A percentile compares a stretch with the other conserved stretches of the same genome.
These are phyloP conservation scores for Aspergillus sp. DNA, from an alignment of 2,329 filamentous ascomycete genomes.

Conservation along the genomic window DNA sequence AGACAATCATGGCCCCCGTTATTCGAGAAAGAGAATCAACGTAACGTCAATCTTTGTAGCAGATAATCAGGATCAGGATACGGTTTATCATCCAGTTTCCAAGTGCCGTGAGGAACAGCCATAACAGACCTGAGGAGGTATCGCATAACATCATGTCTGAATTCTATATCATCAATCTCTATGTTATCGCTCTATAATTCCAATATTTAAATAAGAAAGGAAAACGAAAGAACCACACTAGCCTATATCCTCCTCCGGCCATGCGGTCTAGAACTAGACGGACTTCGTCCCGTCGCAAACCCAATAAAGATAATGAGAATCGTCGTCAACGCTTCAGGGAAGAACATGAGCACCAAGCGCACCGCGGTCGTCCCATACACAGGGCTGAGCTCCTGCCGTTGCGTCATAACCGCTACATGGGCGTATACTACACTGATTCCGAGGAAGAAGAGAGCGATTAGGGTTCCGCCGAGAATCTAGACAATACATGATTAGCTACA, in stretches of 20 bases:
- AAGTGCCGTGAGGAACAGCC: too few species aligned
- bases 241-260: background rate
- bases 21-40: too few species aligned
- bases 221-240: background rate
- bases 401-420: conserved; percentile 20
- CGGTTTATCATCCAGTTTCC: too few species aligned
- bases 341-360: conserved; percentile 26
- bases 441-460: conserved; percentile 18
- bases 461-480: conserved; percentile 4
- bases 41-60: too few species aligned
- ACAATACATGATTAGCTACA: too few species aligned
- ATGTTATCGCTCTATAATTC: too few species aligned
- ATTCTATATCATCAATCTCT: too few species aligned
- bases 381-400: conserved; percentile 20
- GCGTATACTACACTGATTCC: conserved; percentile 28
- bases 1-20: background rate
- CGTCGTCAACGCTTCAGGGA: conserved; percentile 24
- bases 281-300: conserved; percentile 18
- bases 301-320: conserved; percentile 22
- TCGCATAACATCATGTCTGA: too few species aligned
- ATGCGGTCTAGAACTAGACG: background rate
- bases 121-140: too few species aligned
- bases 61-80: too few species aligned
- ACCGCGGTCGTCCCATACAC: conserved; percentile 21
- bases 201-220: too few species aligned